Base-by-base conservation (phyloP, 2,329 filamentous ascomycete genomes). In the Xylariales sp. region DNA sequence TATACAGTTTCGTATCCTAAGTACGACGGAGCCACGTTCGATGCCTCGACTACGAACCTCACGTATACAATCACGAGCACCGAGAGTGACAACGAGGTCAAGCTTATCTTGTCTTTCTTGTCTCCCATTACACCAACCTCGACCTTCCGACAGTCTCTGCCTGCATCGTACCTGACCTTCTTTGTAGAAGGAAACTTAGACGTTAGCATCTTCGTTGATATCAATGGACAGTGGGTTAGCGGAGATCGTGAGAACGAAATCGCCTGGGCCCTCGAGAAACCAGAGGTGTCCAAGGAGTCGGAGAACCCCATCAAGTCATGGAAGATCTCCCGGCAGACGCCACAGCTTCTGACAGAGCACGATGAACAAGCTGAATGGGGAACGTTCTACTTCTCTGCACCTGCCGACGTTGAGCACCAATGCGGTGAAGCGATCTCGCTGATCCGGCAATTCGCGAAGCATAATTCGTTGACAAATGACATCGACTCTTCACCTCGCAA, bases 281-380 rank as follows among this genome's bases (percentile, higher is more conserved):
- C 68, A 7, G 53, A 64, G 32, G 52, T 65, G 55, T 64, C 21
- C 43, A 46, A 19, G 25, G 20, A 42, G 18, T 44, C 46, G 5
- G 61, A 63, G 5, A 65, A 52, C 18, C 60, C 58, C 5, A 34
- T 44, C 8, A 85, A 86, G 65, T 82, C 80, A 1, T 88, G 82
- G 81, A 77, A 71, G 46, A 69, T 87, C 21, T 71, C 73, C 42
- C 72, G 81, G 28, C 65, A 65, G 44, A 58, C 70, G 5, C 78
- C 91, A 60, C 70, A 84, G 58, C 68, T 86, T n/a, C 76, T 93
- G 40, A 86, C 84, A 1, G 88, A 94, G 60, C 74, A 74, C 42
- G 65, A 65, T 31, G 88, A 94, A 53, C 82, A 83, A 31, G 77
- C 84, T 1, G 88, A 94, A 74, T 94, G 88, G 88, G 88, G 88